phyloP scores from a whole-genome alignment of 805 yeast genomes.

The Nakazawaea holstii region DNA sequence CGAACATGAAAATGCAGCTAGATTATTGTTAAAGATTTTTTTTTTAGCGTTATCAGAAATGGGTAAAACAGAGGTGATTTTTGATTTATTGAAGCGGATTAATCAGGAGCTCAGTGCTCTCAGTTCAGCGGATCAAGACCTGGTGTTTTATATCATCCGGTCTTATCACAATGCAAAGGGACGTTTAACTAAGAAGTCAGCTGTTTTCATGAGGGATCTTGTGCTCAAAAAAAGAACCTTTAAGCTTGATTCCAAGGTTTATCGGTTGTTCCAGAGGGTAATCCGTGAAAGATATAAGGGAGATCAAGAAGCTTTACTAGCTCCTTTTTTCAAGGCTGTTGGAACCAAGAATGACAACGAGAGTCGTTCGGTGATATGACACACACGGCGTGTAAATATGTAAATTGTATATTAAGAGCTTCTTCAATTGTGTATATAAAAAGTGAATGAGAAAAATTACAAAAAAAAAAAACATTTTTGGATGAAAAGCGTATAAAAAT shows the following conservation, averaged over 20 bases:
- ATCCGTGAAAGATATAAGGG: neutral
- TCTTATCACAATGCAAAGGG: neutral
- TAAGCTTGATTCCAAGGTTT: neutral
- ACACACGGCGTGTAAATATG: too few species aligned
- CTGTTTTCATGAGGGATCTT: slow-evolving; percentile 1
- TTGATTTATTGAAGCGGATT: neutral
- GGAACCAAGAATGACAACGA: too few species aligned
- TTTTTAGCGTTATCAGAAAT: neutral
- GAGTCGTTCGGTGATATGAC: too few species aligned
- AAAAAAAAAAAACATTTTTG: too few species aligned
- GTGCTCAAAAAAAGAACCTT: neutral
- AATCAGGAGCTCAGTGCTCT: neutral
- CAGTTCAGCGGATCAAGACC: neutral
- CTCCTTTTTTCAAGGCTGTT: neutral
- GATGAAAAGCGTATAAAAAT: too few species aligned
- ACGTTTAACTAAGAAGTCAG: neutral
- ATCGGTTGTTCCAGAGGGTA: neutral
- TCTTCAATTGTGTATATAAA: too few species aligned
- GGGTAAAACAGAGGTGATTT: slow-evolving; percentile 1
- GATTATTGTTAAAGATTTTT: slow-evolving; percentile 1
- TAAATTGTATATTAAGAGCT: too few species aligned
- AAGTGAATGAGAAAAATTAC: too few species aligned
- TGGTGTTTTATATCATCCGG: slow-evolving; percentile 3
- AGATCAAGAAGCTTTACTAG: neutral
- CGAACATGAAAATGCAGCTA: neutral